Conservation (phyloP, 768 basidiomycete genomes). For the Fomitopsis pulvina region DNA sequence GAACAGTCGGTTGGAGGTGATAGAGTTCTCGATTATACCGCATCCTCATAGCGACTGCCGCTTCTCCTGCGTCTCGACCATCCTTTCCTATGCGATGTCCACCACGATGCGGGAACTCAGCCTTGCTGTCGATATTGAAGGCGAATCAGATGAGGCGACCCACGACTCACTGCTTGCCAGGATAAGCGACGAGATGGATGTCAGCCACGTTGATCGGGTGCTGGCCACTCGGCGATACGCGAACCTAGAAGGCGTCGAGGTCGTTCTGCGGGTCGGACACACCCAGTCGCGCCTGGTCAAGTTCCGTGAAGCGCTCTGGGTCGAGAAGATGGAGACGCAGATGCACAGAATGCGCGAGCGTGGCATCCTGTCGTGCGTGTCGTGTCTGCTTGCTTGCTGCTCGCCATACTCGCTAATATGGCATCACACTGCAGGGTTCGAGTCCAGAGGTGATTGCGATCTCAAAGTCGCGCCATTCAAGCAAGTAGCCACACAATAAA, state of each 20-base stretch:
- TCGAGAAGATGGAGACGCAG: background rate
- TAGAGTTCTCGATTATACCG: background rate
- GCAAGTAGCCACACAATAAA: no score
- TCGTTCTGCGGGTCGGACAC: background rate
- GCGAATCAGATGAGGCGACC: background rate
- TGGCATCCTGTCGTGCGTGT: background rate
- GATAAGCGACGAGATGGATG: background rate
- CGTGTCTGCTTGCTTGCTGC: no score
- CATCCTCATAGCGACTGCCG: background rate
- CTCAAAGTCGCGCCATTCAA: no score
- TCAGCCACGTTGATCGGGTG: background rate
- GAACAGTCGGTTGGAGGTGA: background rate
- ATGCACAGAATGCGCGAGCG: background rate
- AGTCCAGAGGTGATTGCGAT: no score
- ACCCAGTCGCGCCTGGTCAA: background rate
- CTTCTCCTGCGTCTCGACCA: background rate
- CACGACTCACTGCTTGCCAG: background rate
- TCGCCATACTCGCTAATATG: no score
- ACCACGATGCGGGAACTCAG: background rate
- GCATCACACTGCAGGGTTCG: no score
- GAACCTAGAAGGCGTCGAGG: background rate
- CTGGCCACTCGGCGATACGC: background rate
- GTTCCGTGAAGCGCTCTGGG: background rate
- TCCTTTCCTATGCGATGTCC: background rate
- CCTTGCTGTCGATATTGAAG: background rate